These are phyloP conservation scores for Lentinula lateritia DNA, from an alignment of 768 basidiomycete genomes.

Conservation along the genomic window DNA sequence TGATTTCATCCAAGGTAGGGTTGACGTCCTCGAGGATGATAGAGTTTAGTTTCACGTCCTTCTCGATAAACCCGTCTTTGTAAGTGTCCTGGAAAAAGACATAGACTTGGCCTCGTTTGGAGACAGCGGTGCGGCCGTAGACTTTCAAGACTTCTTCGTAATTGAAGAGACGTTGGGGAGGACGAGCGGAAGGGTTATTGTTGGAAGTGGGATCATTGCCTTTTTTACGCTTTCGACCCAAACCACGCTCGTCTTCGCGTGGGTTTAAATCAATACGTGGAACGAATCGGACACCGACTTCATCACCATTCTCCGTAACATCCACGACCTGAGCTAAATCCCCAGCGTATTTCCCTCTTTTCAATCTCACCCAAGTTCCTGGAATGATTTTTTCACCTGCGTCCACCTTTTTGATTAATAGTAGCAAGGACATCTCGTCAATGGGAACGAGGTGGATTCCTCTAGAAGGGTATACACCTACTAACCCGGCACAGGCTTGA, in stretches of 20 bases:
- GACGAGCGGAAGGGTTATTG: slow-evolving; percentile 48
- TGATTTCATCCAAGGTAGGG: slow-evolving; percentile 95
- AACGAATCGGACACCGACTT: slow-evolving; percentile 87
- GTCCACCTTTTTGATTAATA: slow-evolving; percentile 95
- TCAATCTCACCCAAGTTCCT: slow-evolving; percentile 93
- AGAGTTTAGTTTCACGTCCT: slow-evolving; percentile 82
- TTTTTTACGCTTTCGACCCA: slow-evolving; percentile 77
- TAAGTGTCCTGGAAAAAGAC: slow-evolving; percentile 93
- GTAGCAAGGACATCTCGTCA: slow-evolving; percentile 94
- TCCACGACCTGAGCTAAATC: slow-evolving; percentile 96
- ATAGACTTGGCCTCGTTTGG: slow-evolving; percentile 67
- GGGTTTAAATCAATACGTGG: slow-evolving; percentile 98
- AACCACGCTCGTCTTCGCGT: slow-evolving; percentile 58
- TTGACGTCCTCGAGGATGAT: slow-evolving; percentile 84
- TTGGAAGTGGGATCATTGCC: slow-evolving; percentile 36
- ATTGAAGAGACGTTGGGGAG: slow-evolving; percentile 91
- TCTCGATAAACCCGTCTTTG: slow-evolving; percentile 92
- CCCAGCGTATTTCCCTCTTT: slow-evolving; percentile 88
- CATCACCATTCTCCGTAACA: slow-evolving; percentile 88
- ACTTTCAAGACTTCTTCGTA: slow-evolving; percentile 87
- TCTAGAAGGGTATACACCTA: slow-evolving; percentile 84
- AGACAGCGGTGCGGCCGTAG: slow-evolving; percentile 73
- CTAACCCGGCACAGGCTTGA: slow-evolving; percentile 82
- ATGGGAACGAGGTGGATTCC: slow-evolving; percentile 87
- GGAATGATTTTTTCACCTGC: slow-evolving; percentile 57